These are phyloP conservation scores for Lumnitzera littorea DNA, from an alignment of 345 rosid genomes.

Conservation along the genomic window DNA sequence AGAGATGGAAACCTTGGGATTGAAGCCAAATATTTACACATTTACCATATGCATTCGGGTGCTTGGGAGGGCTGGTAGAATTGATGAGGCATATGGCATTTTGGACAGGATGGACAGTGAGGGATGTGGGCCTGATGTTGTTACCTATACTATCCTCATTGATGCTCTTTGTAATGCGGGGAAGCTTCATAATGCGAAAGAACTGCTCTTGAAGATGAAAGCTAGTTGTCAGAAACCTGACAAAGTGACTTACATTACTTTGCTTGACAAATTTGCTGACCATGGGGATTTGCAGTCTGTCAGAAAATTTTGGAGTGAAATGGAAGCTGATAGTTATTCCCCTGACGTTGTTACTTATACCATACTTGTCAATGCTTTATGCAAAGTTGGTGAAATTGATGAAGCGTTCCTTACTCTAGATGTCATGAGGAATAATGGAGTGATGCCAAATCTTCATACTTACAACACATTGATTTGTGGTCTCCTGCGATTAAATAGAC, in stretches of 20 bases:
- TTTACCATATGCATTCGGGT: conserved; percentile 82
- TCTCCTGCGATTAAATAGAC: conserved; percentile 47
- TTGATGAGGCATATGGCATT: conserved; percentile 53
- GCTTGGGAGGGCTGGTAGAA: conserved; percentile 79
- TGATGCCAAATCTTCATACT: conserved; percentile 73
- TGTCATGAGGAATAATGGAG: conserved; percentile 54
- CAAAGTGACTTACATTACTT: conserved; percentile 65
- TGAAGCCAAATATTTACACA: conserved; percentile 86
- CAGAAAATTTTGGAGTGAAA: conserved; percentile 70
- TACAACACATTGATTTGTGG: conserved; percentile 78
- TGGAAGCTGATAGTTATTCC: conserved; percentile 74
- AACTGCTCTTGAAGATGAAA: conserved; percentile 64
- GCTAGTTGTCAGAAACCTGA: conserved; percentile 73
- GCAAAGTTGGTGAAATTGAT: conserved; percentile 49
- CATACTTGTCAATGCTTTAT: conserved; percentile 64
- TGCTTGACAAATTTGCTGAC: conserved; percentile 74
- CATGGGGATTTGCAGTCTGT: conserved; percentile 58
- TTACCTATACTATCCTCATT: conserved; percentile 81
- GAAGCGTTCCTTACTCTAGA: conserved; percentile 61
- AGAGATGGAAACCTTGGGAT: conserved; percentile 79
- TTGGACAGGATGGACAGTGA: conserved; percentile 77
- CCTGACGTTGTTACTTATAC: conserved; percentile 81
- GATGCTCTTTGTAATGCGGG: conserved; percentile 79
- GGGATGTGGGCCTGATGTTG: conserved; percentile 86
- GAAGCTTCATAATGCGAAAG: conserved; percentile 57